Evolutionary conservation across 2,329 filamentous ascomycete species (phyloP), one percentile per base, ranked within the genome.

Genomic region (Clathrospora elynae): DNA sequence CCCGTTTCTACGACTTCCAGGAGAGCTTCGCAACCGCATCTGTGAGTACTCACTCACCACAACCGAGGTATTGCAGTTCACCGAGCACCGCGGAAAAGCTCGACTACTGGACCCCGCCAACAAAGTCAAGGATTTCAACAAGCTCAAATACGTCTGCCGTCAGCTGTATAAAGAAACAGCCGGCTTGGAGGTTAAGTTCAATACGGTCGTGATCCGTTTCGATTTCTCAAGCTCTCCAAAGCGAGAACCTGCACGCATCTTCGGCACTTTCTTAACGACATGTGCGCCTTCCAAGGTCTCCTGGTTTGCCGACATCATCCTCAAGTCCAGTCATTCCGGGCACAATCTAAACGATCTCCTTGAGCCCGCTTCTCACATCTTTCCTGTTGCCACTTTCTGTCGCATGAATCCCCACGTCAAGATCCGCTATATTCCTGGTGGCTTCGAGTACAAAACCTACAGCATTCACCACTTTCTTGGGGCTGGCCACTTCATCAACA

Each of bases 111-210:
- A 23, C 20, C 20, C 20, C 20, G 6, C 10, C 10, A 23, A 10
- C 20, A 32, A 35, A 8, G 11, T 9, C 18, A n/a, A n/a, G n/a
- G 34, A 23, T 11, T 37, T 37, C 34, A 28, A 37, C 24, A 22
- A 37, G 34, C 13, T 37, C 9, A 37, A 23, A 11, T 28, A 18
- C 34, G 20, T 23, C 6, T 37, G 34, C 12, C 23, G 16, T 4
- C 9, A 18, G 8, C 23, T 37, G 11, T 28, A 37, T 6, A 13
- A 28, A 22, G 34, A 37, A 14, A 29, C 34, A 6, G n/a, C 13
- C 3, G 34, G 14, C 7, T 8, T 28, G 7, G 34, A 37, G 23
- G 2, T 29, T 3, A 28, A 20, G n/a, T 37, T 19, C 14, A 28
- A 19, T 10, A 23, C 10, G 6, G 6, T 23, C 6, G 20, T 6